Conservation (phyloP, 2,329 filamentous ascomycete genomes). For the Aspergillus cejpii region DNA sequence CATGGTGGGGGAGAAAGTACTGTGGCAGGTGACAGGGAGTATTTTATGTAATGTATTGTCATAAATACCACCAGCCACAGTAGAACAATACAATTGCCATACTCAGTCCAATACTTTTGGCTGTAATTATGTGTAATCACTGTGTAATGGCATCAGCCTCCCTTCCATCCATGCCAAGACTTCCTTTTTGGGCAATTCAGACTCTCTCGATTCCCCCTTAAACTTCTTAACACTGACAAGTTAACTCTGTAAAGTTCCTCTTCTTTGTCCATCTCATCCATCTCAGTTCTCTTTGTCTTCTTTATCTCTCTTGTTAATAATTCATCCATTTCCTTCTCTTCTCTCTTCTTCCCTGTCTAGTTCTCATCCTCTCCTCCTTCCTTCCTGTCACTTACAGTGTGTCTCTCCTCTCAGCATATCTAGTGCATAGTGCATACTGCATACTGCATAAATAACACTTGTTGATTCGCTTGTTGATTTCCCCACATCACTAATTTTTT, state of each 20-base stretch:
- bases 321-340: slow-evolving; percentile 4
- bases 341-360: slow-evolving; percentile 3
- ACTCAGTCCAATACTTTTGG: neutral
- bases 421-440: neutral
- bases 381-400: slow-evolving; percentile 1
- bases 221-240: too few species aligned
- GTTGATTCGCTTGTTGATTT: neutral
- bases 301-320: slow-evolving; percentile 3
- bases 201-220: neutral
- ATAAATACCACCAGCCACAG: neutral
- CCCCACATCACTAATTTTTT: slow-evolving; percentile 7
- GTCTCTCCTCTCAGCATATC: neutral
- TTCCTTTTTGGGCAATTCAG: neutral
- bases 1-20: slow-evolving; percentile 18
- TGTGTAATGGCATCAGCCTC: neutral
- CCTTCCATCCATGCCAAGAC: neutral
- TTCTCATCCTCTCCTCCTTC: slow-evolving; percentile 5
- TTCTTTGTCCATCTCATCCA: slow-evolving; percentile 6
- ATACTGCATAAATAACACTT: neutral
- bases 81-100: neutral
- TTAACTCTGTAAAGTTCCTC: too few species aligned
- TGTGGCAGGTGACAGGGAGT: neutral
- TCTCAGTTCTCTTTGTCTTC: slow-evolving; percentile 7
- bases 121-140: neutral
- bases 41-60: slow-evolving; percentile 1